Evolutionary conservation across 1,139 yeast genomes (phyloP).

Genomic region (Suhomyces yuchorum): DNA sequence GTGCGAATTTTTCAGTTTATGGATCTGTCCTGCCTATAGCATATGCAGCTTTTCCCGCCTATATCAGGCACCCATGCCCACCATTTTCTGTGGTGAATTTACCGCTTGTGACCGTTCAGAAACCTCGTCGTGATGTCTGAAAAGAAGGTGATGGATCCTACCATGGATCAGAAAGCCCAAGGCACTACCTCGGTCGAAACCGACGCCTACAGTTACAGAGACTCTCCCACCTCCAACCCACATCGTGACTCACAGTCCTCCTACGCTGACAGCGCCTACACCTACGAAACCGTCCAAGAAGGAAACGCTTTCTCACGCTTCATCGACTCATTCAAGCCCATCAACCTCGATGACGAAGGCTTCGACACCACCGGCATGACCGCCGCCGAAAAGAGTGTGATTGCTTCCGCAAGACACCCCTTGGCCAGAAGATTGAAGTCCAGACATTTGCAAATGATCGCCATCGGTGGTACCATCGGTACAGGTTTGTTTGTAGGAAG

Average conservation of each 20-base stretch:
- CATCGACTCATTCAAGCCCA: slow-evolving; percentile 43
- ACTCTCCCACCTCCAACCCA: slow-evolving; percentile 9
- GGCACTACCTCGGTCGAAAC: slow-evolving; percentile 14
- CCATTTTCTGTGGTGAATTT: not conserved
- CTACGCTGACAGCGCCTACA: slow-evolving; percentile 16
- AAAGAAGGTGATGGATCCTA: slow-evolving; percentile 25
- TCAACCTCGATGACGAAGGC: slow-evolving; percentile 43
- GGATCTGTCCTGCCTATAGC: slow-evolving; percentile 3
- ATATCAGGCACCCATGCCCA: slow-evolving; percentile 6
- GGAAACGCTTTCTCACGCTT: slow-evolving; percentile 26
- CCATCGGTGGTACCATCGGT: slow-evolving; percentile 32
- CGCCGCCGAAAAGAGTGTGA: slow-evolving; percentile 39
- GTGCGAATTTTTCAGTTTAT: slow-evolving; percentile 9
- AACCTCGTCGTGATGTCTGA: slow-evolving; percentile 7
- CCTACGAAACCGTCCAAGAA: slow-evolving; percentile 19
- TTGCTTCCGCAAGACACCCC: slow-evolving; percentile 31
- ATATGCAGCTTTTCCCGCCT: slow-evolving; percentile 3
- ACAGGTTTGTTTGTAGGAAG: slow-evolving; percentile 65
- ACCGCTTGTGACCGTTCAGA: not conserved
- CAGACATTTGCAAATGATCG: slow-evolving; percentile 32
- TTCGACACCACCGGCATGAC: slow-evolving; percentile 31
- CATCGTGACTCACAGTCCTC: slow-evolving; percentile 8
- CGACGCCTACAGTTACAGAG: slow-evolving; percentile 19
- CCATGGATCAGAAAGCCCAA: slow-evolving; percentile 24
- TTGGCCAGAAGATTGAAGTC: slow-evolving; percentile 30